Conservation (phyloP, 1,139 yeast species). For the Nakaseomyces nivariensis region DNA sequence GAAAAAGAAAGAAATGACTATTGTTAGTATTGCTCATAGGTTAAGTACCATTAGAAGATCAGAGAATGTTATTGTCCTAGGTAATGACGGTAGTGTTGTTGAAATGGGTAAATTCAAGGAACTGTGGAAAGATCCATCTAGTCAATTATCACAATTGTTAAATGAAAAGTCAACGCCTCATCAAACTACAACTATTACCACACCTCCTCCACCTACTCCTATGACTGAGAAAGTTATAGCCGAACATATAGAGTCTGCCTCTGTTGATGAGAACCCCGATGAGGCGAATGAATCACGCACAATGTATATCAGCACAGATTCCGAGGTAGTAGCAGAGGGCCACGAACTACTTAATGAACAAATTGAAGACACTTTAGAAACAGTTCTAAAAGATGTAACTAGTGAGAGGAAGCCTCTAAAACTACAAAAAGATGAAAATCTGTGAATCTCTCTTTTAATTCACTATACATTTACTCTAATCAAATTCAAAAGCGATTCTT, state of each 20-base stretch:
- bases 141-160: conserved; percentile 63
- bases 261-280: neutral
- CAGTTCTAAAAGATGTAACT: conserved; percentile 13
- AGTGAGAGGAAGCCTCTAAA: conserved; percentile 35
- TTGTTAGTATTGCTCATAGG: conserved; percentile 88
- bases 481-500: neutral
- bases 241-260: conserved; percentile 7
- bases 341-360: conserved; percentile 1
- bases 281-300: neutral
- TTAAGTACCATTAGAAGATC: conserved; percentile 80
- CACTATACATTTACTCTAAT: neutral
- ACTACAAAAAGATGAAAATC: conserved; percentile 4
- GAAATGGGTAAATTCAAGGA: conserved; percentile 71
- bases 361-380: conserved; percentile 12
- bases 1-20: conserved; percentile 58
- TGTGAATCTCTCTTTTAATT: neutral
- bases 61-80: conserved; percentile 71
- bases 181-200: neutral
- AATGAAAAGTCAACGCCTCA: conserved; percentile 31
- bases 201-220: conserved; percentile 4
- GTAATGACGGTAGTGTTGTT: conserved; percentile 66
- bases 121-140: conserved; percentile 49
- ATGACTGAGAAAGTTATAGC: conserved; percentile 5
- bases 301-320: neutral
- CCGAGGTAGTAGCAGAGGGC: conserved; percentile 2